Conservation (phyloP, 2,329 filamentous ascomycete genomes). For the Aspergillus fischeri region DNA sequence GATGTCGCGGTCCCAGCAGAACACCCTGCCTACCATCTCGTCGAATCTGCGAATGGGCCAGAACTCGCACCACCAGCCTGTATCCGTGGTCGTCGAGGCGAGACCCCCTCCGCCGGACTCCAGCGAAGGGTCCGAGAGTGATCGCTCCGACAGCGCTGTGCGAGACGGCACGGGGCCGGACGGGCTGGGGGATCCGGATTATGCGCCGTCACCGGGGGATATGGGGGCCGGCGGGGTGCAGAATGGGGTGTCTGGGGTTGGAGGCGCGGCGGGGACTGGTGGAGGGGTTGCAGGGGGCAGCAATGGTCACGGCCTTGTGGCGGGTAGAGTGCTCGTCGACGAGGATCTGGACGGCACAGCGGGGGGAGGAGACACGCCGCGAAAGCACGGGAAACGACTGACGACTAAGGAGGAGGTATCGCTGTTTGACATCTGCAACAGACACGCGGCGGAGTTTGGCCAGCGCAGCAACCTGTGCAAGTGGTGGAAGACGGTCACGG, state of each 20-base stretch:
- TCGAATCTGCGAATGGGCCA: slow-evolving; percentile 14
- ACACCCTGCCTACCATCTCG: slow-evolving; percentile 16
- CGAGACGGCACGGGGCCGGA: slow-evolving; percentile 9
- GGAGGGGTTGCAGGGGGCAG: slow-evolving; percentile 4
- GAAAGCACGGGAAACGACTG: slow-evolving; percentile 36
- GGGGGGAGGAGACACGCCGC: slow-evolving; percentile 13
- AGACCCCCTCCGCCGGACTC: slow-evolving; percentile 6
- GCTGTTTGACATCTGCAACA: slow-evolving; percentile 40
- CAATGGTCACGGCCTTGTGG: not conserved
- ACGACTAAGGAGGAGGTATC: slow-evolving; percentile 39
- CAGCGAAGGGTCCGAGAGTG: slow-evolving; percentile 15
- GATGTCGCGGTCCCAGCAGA: slow-evolving; percentile 16
- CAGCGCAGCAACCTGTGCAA: slow-evolving; percentile 40
- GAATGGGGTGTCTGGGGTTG: not conserved
- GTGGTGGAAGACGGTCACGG: slow-evolving; percentile 39
- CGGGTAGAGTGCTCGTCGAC: slow-evolving; percentile 10
- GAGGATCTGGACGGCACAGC: slow-evolving; percentile 9
- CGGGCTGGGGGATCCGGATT: slow-evolving; percentile 13
- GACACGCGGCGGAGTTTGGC: slow-evolving; percentile 33
- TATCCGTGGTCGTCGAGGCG: slow-evolving; percentile 14
- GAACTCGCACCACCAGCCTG: slow-evolving; percentile 5
- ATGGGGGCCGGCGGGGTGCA: not conserved
- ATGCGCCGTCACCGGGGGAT: slow-evolving; percentile 12
- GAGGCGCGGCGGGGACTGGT: not conserved
- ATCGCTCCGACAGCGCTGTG: slow-evolving; percentile 9